phyloP scores from a whole-genome alignment of 805 yeast species.

The Kodamaea neixiangensis region DNA sequence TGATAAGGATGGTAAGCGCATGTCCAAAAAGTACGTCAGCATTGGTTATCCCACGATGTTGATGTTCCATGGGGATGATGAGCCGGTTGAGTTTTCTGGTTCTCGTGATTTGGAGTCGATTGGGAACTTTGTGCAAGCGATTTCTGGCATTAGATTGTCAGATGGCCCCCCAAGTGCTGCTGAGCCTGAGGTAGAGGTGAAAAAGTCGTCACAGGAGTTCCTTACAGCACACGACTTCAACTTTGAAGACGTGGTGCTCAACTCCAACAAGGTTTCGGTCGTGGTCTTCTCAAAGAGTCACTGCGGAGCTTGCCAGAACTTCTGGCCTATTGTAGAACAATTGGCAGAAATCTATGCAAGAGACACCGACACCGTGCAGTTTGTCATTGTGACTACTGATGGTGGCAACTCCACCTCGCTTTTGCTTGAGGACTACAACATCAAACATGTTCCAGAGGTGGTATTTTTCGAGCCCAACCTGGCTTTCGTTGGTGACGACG shows the following conservation, averaged over 20 bases:
- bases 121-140: conserved; percentile 50
- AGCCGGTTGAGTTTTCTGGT: conserved; percentile 60
- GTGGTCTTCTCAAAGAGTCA: conserved; percentile 61
- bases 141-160: conserved; percentile 28
- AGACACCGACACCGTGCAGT: conserved; percentile 37
- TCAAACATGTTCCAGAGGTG: conserved; percentile 6
- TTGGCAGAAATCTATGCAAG: conserved; percentile 50
- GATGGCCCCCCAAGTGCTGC: neutral
- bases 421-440: conserved; percentile 5
- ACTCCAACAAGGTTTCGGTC: conserved; percentile 33
- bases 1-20: conserved; percentile 51
- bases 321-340: conserved; percentile 51
- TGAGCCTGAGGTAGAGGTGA: neutral
- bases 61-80: conserved; percentile 52
- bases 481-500: conserved; percentile 9
- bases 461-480: conserved; percentile 8
- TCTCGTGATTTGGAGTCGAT: conserved; percentile 52
- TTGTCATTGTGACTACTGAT: conserved; percentile 40
- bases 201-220: conserved; percentile 6
- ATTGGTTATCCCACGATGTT: conserved; percentile 68
- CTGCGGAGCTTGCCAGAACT: conserved; percentile 59
- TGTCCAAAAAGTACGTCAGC: conserved; percentile 51
- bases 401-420: conserved; percentile 19
- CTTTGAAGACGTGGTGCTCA: conserved; percentile 44
- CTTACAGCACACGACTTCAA: conserved; percentile 35